A percentile compares a stretch with the other conserved stretches of the same genome.
These are phyloP conservation scores for Rhizopus stolonifer DNA, from an alignment of 371 early-diverging fungal genomes.

Conservation along the genomic window DNA sequence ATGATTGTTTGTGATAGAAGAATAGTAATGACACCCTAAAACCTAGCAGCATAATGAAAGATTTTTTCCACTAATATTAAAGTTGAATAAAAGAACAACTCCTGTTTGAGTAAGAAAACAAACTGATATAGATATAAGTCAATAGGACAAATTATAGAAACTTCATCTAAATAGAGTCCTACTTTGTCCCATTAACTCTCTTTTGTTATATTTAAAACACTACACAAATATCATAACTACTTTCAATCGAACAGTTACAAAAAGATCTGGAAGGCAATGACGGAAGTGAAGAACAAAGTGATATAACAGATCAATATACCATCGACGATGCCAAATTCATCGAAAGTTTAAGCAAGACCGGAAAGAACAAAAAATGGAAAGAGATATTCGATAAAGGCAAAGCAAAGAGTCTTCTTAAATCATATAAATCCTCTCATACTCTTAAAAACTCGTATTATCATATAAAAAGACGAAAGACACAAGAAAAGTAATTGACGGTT, in stretches of 20 bases:
- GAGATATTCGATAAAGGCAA: slow-evolving; percentile 10
- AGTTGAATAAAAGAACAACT: no score
- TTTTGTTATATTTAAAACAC: no score
- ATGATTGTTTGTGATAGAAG: no score
- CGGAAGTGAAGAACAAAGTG: slow-evolving; percentile 5
- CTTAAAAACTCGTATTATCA: slow-evolving; percentile 14
- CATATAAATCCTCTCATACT: slow-evolving; percentile 7
- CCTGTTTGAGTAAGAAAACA: no score
- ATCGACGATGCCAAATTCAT: slow-evolving; percentile 9
- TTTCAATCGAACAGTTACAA: slow-evolving; percentile 10
- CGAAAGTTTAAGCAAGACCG: slow-evolving; percentile 7
- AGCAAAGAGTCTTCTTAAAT: slow-evolving; percentile 9
- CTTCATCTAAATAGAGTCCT: no score
- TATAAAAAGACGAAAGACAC: slow-evolving; percentile 11
- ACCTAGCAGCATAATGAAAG: no score
- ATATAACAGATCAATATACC: slow-evolving; percentile 3
- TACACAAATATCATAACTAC: slow-evolving; percentile 6
- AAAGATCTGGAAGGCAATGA: slow-evolving; percentile 6
- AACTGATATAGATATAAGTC: no score
- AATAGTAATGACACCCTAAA: no score
- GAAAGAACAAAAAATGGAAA: slow-evolving; percentile 13
- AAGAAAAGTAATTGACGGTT: slow-evolving; percentile 7
- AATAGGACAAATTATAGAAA: no score
- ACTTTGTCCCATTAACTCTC: no score
- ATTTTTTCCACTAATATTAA: no score